A percentile compares a stretch with the other conserved stretches of the same genome.
These are phyloP conservation scores for Chlamydomonas sphaeroides DNA, from an alignment of 139 green algal genomes.

Conservation along the genomic window DNA sequence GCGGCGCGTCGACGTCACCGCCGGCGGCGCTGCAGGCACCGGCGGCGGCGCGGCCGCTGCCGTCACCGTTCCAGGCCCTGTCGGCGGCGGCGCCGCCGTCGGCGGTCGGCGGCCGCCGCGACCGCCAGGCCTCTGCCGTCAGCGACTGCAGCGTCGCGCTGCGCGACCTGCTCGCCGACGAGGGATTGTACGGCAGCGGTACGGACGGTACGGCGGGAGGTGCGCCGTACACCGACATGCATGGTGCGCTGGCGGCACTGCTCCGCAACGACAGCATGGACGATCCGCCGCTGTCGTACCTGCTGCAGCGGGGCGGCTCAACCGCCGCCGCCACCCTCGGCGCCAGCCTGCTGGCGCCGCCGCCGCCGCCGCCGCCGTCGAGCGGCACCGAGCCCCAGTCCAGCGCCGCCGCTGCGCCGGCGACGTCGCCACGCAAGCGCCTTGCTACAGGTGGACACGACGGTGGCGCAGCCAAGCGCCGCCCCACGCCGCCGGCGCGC, in stretches of 20 bases:
- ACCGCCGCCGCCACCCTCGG: slow-evolving; percentile 2
- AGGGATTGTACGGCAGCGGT: no score
- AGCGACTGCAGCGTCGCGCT: no score
- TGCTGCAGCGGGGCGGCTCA: background rate
- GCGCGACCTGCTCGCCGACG: no score
- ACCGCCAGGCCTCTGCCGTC: no score
- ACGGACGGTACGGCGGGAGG: background rate
- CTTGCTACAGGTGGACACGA: no score
- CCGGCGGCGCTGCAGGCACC: no score
- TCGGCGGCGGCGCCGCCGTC: no score
- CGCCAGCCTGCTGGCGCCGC: background rate
- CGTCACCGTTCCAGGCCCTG: no score
- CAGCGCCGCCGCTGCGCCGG: background rate
- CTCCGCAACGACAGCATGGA: background rate
- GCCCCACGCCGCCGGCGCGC: background rate
- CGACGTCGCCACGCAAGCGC: no score
- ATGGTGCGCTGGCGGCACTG: slow-evolving; percentile 17
- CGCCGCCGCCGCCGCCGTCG: background rate
- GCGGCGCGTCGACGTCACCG: no score
- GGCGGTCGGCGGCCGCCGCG: no score
- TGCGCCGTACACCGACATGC: background rate
- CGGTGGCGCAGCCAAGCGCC: background rate
- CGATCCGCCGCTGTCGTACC: background rate
- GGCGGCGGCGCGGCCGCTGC: no score
- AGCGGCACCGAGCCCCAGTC: background rate